These are phyloP conservation scores for Thuidium tamariscinum DNA, from an alignment of 225 moss, liverwort and hornwort species.

Conservation along the genomic window DNA sequence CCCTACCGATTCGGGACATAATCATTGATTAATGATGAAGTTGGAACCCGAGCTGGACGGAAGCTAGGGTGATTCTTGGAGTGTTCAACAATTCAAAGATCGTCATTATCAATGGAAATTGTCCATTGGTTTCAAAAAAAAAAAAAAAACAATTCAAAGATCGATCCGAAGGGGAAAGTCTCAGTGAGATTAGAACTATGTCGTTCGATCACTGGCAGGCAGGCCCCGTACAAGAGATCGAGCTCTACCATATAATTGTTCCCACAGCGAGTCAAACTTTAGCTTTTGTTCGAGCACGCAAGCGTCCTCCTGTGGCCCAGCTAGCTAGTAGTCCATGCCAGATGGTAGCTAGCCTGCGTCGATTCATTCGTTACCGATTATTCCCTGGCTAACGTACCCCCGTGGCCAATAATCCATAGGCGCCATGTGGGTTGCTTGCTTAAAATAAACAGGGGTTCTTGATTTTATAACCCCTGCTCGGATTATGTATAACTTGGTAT, in stretches of 20 bases:
- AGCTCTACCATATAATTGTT: neutral
- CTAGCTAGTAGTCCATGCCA: too few relatives aligned
- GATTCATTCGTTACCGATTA: conserved; percentile 1
- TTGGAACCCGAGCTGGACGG: neutral
- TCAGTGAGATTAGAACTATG: neutral
- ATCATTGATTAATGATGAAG: neutral
- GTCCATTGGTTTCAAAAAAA: too few relatives aligned
- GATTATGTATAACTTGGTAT: neutral
- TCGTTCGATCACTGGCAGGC: neutral
- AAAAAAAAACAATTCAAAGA: too few relatives aligned
- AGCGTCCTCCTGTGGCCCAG: neutral
- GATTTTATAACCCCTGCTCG: neutral
- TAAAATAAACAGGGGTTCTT: neutral
- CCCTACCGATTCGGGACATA: neutral
- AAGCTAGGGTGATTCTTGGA: neutral
- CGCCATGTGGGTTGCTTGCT: neutral
- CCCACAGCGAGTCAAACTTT: neutral
- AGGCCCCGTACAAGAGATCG: neutral
- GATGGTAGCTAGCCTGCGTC: neutral
- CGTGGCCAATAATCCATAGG: neutral
- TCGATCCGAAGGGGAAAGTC: neutral
- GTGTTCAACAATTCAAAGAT: neutral
- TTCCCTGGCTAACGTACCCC: neutral
- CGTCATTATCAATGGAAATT: too few relatives aligned
- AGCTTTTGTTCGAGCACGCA: neutral